Percentiles rank a stretch among this genome's conserved stretches.
Evolutionary conservation across 1,139 yeast genomes (phyloP).

Genomic region (Pichia sp.): DNA sequence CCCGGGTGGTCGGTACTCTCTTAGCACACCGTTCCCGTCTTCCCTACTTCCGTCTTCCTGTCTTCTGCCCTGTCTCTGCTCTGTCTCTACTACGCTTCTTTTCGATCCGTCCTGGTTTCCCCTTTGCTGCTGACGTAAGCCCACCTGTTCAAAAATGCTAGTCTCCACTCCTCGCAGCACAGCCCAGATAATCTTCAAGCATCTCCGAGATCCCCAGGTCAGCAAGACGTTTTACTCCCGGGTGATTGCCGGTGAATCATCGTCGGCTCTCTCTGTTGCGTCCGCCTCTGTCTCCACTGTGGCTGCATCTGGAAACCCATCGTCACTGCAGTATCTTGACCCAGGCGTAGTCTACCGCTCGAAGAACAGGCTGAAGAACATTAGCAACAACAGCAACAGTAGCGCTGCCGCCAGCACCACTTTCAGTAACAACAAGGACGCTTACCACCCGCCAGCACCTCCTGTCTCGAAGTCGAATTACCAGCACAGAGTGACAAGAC

Average conservation of each 20-base stretch:
- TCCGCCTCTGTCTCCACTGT: neutral
- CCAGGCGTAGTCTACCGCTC: neutral
- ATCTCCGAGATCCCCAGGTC: conserved; percentile 3
- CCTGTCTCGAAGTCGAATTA: conserved; percentile 16
- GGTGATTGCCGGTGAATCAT: neutral
- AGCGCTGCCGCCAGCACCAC: neutral
- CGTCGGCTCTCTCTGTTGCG: neutral
- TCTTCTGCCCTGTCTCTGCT: neutral
- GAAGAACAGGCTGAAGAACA: neutral
- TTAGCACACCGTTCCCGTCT: neutral
- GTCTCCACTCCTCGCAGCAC: conserved; percentile 6
- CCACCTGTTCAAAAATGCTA: neutral
- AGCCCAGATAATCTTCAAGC: conserved; percentile 2
- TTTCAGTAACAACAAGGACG: neutral
- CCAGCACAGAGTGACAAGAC: conserved; percentile 19
- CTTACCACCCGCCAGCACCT: conserved; percentile 1
- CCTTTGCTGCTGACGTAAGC: conserved; percentile 2
- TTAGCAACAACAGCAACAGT: neutral
- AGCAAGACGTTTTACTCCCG: conserved; percentile 6
- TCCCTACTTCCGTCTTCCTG: neutral
- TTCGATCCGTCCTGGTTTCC: neutral
- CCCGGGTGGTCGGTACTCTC: neutral
- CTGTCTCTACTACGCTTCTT: neutral
- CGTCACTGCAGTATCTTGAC: neutral
- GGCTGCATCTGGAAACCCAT: neutral